phyloP scores from a whole-genome alignment of 257 asterid genomes.

The Vinca minor region DNA sequence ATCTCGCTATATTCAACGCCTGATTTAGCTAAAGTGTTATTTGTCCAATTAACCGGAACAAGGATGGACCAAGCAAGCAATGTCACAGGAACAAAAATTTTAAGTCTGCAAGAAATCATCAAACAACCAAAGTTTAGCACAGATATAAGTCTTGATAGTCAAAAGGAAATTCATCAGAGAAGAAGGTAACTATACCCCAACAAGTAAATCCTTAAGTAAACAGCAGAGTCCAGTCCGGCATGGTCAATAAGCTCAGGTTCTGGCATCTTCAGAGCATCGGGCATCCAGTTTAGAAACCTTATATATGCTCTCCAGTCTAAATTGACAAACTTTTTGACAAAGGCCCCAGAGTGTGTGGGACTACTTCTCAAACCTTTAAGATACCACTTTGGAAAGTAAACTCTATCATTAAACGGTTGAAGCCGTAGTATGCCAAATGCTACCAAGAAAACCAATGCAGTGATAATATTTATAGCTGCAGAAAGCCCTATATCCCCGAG shows the following conservation, averaged over 20 bases:
- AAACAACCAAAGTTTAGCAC: conserved; percentile 11
- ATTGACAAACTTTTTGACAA: conserved; percentile 55
- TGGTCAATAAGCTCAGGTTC: conserved; percentile 93
- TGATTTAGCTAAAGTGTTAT: conserved; percentile 51
- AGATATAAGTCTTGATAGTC: not conserved
- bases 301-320: conserved; percentile 84
- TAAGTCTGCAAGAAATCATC: conserved; percentile 53
- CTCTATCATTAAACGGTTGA: conserved; percentile 92
- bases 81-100: conserved; percentile 78
- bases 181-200: conserved; percentile 47
- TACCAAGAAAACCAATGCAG: conserved; percentile 60
- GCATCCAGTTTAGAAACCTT: conserved; percentile 86
- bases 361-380: conserved; percentile 86
- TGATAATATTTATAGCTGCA: conserved; percentile 72
- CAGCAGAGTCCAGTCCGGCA: conserved; percentile 93
- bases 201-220: conserved; percentile 84
- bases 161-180: not conserved
- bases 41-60: conserved; percentile 95
- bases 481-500: conserved; percentile 80
- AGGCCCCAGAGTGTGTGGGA: conserved; percentile 59
- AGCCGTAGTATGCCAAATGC: conserved; percentile 80
- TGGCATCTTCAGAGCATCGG: conserved; percentile 94
- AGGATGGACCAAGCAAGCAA: conserved; percentile 73
- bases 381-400: conserved; percentile 96
- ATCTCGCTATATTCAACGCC: conserved; percentile 50